Conservation (phyloP, 495 filamentous ascomycete species). For the Alectoria sarmentosa region DNA sequence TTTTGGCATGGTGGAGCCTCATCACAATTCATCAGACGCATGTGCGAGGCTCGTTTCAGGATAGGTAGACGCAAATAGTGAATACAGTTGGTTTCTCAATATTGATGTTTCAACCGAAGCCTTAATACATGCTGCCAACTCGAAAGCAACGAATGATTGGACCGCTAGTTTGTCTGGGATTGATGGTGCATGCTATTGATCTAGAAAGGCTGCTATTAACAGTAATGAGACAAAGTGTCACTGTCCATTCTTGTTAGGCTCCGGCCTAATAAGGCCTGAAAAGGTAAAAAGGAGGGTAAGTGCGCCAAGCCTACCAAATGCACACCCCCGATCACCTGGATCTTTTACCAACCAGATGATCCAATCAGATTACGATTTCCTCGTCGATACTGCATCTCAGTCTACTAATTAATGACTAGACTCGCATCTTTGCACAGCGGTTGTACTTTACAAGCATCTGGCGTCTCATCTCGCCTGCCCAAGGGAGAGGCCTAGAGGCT, state of each 20-base stretch:
- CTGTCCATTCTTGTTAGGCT: no score
- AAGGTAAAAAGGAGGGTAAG: no score
- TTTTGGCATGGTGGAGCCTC: conserved; percentile 1
- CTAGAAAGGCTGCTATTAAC: no score
- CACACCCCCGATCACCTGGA: background rate
- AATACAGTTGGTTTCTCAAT: background rate
- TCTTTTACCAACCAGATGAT: background rate
- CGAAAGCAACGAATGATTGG: background rate
- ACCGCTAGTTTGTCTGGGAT: background rate
- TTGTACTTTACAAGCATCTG: background rate
- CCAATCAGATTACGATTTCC: background rate
- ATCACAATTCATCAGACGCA: background rate
- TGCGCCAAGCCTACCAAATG: background rate
- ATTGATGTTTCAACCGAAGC: background rate
- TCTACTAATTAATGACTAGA: background rate
- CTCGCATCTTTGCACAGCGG: background rate
- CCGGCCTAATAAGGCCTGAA: no score
- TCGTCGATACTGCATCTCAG: background rate
- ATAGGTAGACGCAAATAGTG: background rate
- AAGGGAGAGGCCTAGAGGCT: background rate
- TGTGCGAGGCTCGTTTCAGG: conserved; percentile 3
- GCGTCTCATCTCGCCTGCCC: background rate
- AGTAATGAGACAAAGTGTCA: no score
- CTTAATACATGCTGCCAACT: background rate
- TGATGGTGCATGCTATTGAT: no score